phyloP scores from a whole-genome alignment of 768 basidiomycete genomes.

The Rhizopogon sp. region DNA sequence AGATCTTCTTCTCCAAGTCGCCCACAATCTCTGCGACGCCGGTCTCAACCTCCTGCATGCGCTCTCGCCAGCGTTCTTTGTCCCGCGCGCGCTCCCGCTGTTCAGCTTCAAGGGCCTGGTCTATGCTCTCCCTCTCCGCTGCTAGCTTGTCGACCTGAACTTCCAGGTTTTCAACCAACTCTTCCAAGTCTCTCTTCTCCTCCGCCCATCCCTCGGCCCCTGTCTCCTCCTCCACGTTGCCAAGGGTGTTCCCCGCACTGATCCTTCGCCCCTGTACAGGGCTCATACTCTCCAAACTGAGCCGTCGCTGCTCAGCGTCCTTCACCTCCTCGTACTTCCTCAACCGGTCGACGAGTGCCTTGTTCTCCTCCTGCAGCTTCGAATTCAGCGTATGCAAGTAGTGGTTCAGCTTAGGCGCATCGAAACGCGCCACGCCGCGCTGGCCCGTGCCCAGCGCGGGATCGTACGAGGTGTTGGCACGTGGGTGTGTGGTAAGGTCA shows the following conservation, averaged over 20 bases:
- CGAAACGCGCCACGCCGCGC: slow-evolving; percentile 69
- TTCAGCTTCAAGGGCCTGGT: slow-evolving; percentile 49
- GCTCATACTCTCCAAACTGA: slow-evolving; percentile 17
- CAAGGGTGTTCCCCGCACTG: slow-evolving; percentile 50
- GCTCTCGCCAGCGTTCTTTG: slow-evolving; percentile 64
- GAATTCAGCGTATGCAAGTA: slow-evolving; percentile 85
- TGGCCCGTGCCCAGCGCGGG: slow-evolving; percentile 72
- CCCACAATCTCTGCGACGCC: slow-evolving; percentile 63
- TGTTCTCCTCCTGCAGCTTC: slow-evolving; percentile 82
- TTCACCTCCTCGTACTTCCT: slow-evolving; percentile 47
- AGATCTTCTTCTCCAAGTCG: slow-evolving; percentile 56
- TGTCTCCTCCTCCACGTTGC: slow-evolving; percentile 60
- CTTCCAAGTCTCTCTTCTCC: slow-evolving; percentile 55
- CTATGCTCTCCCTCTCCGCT: slow-evolving; percentile 41
- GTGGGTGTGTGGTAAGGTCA: slow-evolving; percentile 73
- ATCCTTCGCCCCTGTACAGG: slow-evolving; percentile 38
- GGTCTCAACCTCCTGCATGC: slow-evolving; percentile 67
- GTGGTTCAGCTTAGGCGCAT: slow-evolving; percentile 78
- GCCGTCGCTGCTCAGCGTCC: slow-evolving; percentile 19
- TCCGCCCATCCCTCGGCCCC: slow-evolving; percentile 65
- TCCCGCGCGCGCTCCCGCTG: slow-evolving; percentile 54
- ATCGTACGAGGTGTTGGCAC: slow-evolving; percentile 87
- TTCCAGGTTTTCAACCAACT: slow-evolving; percentile 34
- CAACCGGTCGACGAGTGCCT: slow-evolving; percentile 52
- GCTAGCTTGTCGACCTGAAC: slow-evolving; percentile 34